A percentile compares a stretch with the other conserved stretches of the same genome.
Conservation (phyloP, 2,329 filamentous ascomycete genomes). For the Penicillium sp. region DNA sequence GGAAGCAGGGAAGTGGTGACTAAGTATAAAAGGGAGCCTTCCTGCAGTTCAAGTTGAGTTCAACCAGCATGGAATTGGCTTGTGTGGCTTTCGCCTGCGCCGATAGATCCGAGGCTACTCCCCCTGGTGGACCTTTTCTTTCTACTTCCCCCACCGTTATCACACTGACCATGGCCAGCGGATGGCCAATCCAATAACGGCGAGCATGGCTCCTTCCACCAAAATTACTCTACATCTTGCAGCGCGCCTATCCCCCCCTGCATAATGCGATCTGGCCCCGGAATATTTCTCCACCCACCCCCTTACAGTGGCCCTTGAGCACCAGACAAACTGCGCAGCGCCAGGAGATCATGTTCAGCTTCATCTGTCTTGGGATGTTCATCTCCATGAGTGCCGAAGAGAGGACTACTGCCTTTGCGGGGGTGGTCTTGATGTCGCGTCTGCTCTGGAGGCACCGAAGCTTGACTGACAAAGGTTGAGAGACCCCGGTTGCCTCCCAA, state of each 20-base stretch:
- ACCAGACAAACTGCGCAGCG: constrained; percentile 42
- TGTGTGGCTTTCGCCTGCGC: constrained; percentile 5
- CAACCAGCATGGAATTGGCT: background rate
- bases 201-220: background rate
- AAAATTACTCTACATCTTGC: background rate
- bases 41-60: background rate
- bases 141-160: background rate
- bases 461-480: constrained; percentile 50
- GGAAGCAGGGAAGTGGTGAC: too few relatives aligned
- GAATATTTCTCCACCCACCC: background rate
- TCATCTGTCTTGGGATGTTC: constrained; percentile 28
- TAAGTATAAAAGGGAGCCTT: background rate
- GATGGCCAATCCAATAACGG: background rate
- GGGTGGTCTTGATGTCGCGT: constrained; percentile 37
- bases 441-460: constrained; percentile 48
- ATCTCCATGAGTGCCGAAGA: constrained; percentile 39
- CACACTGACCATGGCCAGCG: background rate
- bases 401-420: constrained; percentile 35
- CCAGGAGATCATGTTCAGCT: constrained; percentile 42
- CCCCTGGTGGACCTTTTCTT: background rate
- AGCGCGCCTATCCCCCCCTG: background rate
- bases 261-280: constrained; percentile 7
- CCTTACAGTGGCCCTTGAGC: constrained; percentile 25
- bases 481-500: constrained; percentile 48
- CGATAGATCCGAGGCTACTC: constrained; percentile 9